Base-by-base conservation (phyloP, 768 basidiomycete genomes). In the Tulasnella sp. region DNA sequence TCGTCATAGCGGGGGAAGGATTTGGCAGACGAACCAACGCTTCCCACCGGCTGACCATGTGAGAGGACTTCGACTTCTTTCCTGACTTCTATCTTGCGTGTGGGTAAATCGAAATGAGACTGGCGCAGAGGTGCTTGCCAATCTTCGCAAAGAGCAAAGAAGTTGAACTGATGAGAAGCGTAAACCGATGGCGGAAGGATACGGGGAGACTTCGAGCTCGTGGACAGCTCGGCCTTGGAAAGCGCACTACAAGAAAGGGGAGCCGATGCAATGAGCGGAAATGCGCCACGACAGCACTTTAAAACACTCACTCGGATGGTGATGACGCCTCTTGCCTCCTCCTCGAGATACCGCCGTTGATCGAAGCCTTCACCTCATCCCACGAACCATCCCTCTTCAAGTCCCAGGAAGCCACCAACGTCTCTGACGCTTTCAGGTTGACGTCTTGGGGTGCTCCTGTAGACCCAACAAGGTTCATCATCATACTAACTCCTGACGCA, bases 101-200 rank as follows among this genome's bases (percentile, higher is more conserved):
- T 89, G 0, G 85, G 83, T 44, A 91, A 85, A 77, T 90, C 89
- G 70, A 92, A 86, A 75, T 89, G 88, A 79, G 88, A 89, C 4
- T 87, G 87, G 44, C 90, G 89, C 48, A 91, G 88, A n/a, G 93
- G 88, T 0, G 93, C 91, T 77, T 94, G 91, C 77, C 79, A 82
- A n/a, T 82, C 82, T 80, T 91, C 90, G 16, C 90, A 89, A 0
- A 95, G 87, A 1, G 90, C 87, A 81, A 89, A 88, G 86, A 97
- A 97, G 15, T 90, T 86, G 82, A 97, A 94, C 79, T 96, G 94
- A 80, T 94, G 93, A 0, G 91, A 89, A 23, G 94, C 90, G 83
- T 97, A 97, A 40, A 98, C 87, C 0, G 93, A 87, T 0, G 90
- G 88, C 2, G 94, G 92, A 0, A 93, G 87, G 46, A 93, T 85